Evolutionary conservation across 495 filamentous ascomycete species (phyloP).

Genomic region (Filosporella fistucella): DNA sequence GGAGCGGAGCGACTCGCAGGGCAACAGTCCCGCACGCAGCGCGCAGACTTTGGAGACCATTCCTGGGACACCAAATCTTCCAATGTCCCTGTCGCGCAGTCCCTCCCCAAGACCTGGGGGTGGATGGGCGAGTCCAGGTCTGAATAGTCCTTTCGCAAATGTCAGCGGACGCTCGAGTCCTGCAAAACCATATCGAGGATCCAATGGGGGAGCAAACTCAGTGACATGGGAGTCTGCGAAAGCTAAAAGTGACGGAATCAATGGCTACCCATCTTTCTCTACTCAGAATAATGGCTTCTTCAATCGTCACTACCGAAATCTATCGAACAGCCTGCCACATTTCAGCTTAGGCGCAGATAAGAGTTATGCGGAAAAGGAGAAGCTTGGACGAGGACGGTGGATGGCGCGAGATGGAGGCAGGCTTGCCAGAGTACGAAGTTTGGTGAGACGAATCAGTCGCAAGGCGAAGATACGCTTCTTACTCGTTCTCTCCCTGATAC

Average conservation of each 20-base stretch:
- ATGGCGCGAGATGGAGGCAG: conserved; percentile 33
- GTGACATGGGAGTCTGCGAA: conserved; percentile 79
- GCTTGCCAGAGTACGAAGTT: conserved; percentile 18
- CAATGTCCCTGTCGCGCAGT: conserved; percentile 82
- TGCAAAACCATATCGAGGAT: conserved; percentile 32
- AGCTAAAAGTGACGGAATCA: conserved; percentile 70
- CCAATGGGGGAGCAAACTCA: conserved; percentile 45
- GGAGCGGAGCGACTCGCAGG: background rate
- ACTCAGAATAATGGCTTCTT: conserved; percentile 80
- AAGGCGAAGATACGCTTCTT: conserved; percentile 53
- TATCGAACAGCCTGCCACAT: conserved; percentile 71
- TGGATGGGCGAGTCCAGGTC: conserved; percentile 83
- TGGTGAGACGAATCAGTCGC: conserved; percentile 18
- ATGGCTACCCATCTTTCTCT: conserved; percentile 73
- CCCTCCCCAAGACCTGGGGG: conserved; percentile 76
- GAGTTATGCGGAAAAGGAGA: conserved; percentile 72
- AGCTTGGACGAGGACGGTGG: conserved; percentile 43
- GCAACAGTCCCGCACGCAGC: conserved; percentile 4
- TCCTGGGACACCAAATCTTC: conserved; percentile 38
- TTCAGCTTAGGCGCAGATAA: conserved; percentile 42
- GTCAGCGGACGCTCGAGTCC: conserved; percentile 68
- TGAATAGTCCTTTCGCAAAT: conserved; percentile 51
- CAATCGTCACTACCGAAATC: conserved; percentile 65
- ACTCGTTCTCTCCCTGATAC: conserved; percentile 52
- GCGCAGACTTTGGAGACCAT: conserved; percentile 16